Conservation (phyloP, 1,284 basidiomycete species). For the Gomphus sp. region DNA sequence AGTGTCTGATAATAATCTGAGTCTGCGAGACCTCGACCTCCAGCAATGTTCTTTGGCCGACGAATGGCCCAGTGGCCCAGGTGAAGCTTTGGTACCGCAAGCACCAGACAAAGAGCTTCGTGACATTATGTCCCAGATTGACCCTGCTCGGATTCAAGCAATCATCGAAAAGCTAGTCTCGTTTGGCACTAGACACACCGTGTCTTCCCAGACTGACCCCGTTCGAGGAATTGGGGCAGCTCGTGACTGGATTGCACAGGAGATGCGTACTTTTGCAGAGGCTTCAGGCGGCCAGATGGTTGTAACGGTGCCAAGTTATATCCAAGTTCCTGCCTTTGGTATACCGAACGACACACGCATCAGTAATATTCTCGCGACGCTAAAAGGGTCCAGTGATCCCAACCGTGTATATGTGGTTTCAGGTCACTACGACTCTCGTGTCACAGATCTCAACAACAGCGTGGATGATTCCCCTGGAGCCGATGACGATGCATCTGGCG, state of each 20-base stretch:
- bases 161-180: slow-evolving; percentile 43
- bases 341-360: slow-evolving; percentile 36
- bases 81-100: slow-evolving; percentile 30
- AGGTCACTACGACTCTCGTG: slow-evolving; percentile 44
- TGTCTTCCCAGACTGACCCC: slow-evolving; percentile 42
- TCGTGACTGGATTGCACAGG: slow-evolving; percentile 42
- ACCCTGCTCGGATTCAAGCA: slow-evolving; percentile 32
- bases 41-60: slow-evolving; percentile 17
- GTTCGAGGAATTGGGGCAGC: slow-evolving; percentile 43
- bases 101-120: slow-evolving; percentile 33
- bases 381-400: slow-evolving; percentile 36
- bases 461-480: slow-evolving; percentile 40
- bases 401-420: slow-evolving; percentile 44
- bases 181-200: slow-evolving; percentile 44
- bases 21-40: neutral
- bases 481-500: slow-evolving; percentile 40
- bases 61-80: slow-evolving; percentile 40
- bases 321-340: slow-evolving; percentile 25
- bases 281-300: slow-evolving; percentile 37
- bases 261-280: slow-evolving; percentile 34
- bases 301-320: slow-evolving; percentile 36
- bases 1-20: neutral
- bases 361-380: slow-evolving; percentile 41
- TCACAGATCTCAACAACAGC: slow-evolving; percentile 31
- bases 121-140: slow-evolving; percentile 34